Percentiles rank a stretch among this genome's conserved stretches.
Evolutionary conservation across 108 stramenopile species (phyloP).

Genomic region (Nitzschia sp.): DNA sequence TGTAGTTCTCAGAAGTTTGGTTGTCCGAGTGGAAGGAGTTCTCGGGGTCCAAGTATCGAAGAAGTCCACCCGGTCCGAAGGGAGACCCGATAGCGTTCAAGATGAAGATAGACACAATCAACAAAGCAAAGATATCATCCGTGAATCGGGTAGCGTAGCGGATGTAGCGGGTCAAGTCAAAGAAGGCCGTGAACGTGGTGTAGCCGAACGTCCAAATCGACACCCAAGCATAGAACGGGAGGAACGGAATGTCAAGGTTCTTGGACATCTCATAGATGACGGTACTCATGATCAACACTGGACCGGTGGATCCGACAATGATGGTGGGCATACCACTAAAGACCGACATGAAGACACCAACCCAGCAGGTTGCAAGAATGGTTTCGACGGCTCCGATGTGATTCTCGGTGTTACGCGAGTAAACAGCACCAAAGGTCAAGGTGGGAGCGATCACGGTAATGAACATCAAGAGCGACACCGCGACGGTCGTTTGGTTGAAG

Average conservation of each 20-base stretch:
- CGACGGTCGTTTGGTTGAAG: constrained; percentile 50
- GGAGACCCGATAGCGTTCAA: constrained; percentile 48
- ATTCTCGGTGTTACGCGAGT: constrained; percentile 54
- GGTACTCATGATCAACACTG: too few species aligned
- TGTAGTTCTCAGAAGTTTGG: constrained; percentile 25
- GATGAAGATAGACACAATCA: too few species aligned
- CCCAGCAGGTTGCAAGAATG: too few species aligned
- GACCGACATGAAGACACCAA: too few species aligned
- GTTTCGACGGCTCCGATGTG: constrained; percentile 64
- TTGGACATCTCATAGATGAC: too few species aligned
- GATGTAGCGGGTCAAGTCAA: too few species aligned
- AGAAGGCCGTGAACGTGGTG: constrained; percentile 44
- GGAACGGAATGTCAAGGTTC: too few species aligned
- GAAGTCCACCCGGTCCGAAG: constrained; percentile 29
- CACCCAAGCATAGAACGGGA: too few species aligned
- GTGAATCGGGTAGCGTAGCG: constrained; percentile 53
- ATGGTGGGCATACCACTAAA: too few species aligned
- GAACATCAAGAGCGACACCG: constrained; percentile 64
- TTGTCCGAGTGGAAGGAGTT: constrained; percentile 32
- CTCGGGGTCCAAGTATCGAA: too few species aligned
- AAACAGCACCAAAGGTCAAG: constrained; percentile 47
- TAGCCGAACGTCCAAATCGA: too few species aligned
- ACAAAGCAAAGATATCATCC: constrained; percentile 58
- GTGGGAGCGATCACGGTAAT: constrained; percentile 81
- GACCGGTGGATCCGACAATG: constrained; percentile 53